Base-by-base conservation (phyloP, 1,284 basidiomycete genomes). In the Cutaneotrichosporon dermatis region DNA sequence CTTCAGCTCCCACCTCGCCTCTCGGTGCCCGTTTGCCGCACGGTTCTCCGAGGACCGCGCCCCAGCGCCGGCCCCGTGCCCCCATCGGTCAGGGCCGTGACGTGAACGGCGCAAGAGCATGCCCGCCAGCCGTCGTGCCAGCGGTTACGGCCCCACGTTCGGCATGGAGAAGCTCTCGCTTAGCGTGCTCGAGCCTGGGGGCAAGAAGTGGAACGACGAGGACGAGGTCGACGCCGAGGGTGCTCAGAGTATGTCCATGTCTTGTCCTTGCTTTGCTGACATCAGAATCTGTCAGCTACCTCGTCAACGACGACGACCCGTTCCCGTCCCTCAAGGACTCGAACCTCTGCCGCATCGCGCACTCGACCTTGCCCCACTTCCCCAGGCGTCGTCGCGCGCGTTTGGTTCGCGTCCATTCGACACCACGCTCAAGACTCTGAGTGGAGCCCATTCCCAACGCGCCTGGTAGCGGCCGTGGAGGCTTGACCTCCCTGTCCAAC, bases 271-370 rank as follows among this genome's bases (percentile, higher is more conserved):
- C 53, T 16, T 3, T 7, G 46, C 46, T 49, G 43, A 35, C 43
- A 37, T 4, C 45, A 55, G 90, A 92, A 79, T 90, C 92, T 4
- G 92, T 94, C 84, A 86, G 87, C 76, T 88, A 94, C 76, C 82
- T 96, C 53, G 90, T 90, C 45, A 91, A 90, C 44, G 92, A 94
- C 71, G 90, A 95, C 71, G 91, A 93, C 80, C 92, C 92, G 79
- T 95, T 83, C 77, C 80, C 81, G 34, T 76, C 80, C 42, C 75
- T 82, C 46, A 76, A 81, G 61, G 68, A 74, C 59, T 60, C 69
- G 68, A 66, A 91, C 85, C 82, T 93, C 91, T 0, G 86, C 89
- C n/a, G 88, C 90, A 9, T 94, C 92, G 90, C 34, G 93, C 93
- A 39, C 80, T 97, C 66, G 94, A 97, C 76, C 83, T 96, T 44